Evolutionary conservation across 345 rosid species (phyloP).

Genomic region (Brassica carinata): DNA sequence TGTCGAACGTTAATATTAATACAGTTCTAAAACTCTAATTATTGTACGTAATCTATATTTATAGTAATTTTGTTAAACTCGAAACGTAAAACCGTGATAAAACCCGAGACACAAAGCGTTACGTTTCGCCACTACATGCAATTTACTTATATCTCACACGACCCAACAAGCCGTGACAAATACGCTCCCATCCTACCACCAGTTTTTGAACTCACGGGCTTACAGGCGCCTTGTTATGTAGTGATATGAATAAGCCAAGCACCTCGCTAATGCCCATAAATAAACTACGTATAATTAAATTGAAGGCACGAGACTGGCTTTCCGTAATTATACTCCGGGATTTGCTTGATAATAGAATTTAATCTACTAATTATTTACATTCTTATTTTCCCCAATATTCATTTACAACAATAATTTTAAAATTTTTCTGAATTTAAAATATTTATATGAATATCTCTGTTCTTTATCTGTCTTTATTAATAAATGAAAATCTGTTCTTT

Average conservation of each 20-base stretch:
- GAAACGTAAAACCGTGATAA: conserved; percentile 36
- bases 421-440: neutral
- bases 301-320: conserved; percentile 34
- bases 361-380: neutral
- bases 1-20: conserved; percentile 40
- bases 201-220: conserved; percentile 1
- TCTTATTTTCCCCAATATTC: neutral
- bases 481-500: no score
- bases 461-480: no score
- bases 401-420: neutral
- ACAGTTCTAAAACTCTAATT: conserved; percentile 19
- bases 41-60: conserved; percentile 32
- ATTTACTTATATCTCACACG: conserved; percentile 34
- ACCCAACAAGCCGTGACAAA: conserved; percentile 16
- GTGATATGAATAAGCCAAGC: conserved; percentile 10
- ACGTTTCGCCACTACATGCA: conserved; percentile 47
- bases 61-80: conserved; percentile 37
- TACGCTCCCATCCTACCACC: conserved; percentile 19
- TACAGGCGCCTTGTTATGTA: conserved; percentile 5
- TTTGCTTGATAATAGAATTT: conserved; percentile 42
- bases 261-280: conserved; percentile 41
- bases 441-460: no score
- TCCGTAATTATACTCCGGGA: conserved; percentile 45
- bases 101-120: conserved; percentile 52
- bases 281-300: conserved; percentile 34